Conservation (phyloP, 345 rosid species). For the Angophora floribunda region DNA sequence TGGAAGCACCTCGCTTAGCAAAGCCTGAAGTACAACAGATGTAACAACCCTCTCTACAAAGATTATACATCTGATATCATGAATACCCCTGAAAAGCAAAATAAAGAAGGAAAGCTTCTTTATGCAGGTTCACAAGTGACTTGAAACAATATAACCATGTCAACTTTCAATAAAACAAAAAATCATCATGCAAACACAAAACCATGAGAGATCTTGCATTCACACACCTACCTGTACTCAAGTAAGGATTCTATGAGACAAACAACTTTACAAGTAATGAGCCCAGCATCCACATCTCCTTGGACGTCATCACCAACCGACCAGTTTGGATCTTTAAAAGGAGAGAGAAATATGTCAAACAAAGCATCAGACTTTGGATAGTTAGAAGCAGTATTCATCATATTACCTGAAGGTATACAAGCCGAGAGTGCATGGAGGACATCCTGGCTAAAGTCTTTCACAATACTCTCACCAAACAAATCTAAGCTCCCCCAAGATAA, state of each 20-base stretch:
- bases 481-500: conserved; percentile 31
- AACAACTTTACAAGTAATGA: conserved; percentile 34
- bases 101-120: neutral
- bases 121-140: neutral
- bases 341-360: neutral
- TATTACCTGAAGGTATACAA: conserved; percentile 46
- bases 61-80: conserved; percentile 69
- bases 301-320: conserved; percentile 12
- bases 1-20: conserved; percentile 54
- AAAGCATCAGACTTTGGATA: neutral
- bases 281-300: conserved; percentile 30
- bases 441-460: conserved; percentile 36
- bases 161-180: neutral
- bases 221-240: conserved; percentile 50
- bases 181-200: neutral
- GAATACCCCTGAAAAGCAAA: conserved; percentile 24
- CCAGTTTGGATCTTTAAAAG: conserved; percentile 31
- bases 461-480: conserved; percentile 18
- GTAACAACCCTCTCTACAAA: conserved; percentile 79
- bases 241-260: conserved; percentile 68
- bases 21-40: conserved; percentile 45
- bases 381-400: neutral
- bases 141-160: neutral
- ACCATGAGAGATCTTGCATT: neutral
- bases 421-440: conserved; percentile 30